Evolutionary conservation across 2,329 filamentous ascomycete genomes (phyloP).

Genomic region (Hawksworthiomyces lignivorus): DNA sequence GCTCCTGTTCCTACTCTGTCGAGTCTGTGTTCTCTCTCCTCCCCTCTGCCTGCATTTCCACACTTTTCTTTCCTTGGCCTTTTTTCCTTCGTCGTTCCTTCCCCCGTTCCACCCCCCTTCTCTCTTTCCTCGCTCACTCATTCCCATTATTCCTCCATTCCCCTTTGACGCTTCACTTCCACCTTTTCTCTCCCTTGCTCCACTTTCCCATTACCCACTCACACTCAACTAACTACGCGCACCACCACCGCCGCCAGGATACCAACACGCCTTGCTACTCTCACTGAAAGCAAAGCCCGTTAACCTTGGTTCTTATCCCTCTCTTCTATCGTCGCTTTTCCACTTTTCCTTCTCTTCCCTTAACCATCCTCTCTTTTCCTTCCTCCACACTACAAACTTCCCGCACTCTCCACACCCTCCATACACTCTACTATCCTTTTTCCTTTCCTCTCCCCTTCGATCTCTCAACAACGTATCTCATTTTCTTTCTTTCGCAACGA

Average conservation of each 20-base stretch:
- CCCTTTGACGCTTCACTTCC: neutral
- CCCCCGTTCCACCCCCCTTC: neutral
- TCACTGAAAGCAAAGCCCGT: too few relatives aligned
- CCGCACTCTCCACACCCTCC: too few relatives aligned
- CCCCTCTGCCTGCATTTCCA: too few relatives aligned
- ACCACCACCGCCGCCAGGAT: conserved; percentile 2
- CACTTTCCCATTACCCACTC: conserved; percentile 5
- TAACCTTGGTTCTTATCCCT: neutral
- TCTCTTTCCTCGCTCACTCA: neutral
- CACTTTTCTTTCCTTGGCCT: neutral
- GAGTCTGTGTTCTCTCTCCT: too few relatives aligned
- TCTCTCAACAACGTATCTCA: too few relatives aligned
- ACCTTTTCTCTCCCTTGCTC: neutral
- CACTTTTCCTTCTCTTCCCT: neutral
- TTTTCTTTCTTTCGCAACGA: too few relatives aligned
- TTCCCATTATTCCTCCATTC: neutral
- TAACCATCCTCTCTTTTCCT: neutral
- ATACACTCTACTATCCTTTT: neutral
- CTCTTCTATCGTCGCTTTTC: neutral
- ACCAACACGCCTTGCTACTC: neutral
- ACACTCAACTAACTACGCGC: conserved; percentile 1
- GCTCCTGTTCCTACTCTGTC: too few relatives aligned
- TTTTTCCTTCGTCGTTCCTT: neutral
- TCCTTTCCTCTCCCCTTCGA: neutral
- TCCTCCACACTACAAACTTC: too few relatives aligned